Evolutionary conservation across 2,329 filamentous ascomycete genomes (phyloP).

Genomic region (Fusarium continuum): DNA sequence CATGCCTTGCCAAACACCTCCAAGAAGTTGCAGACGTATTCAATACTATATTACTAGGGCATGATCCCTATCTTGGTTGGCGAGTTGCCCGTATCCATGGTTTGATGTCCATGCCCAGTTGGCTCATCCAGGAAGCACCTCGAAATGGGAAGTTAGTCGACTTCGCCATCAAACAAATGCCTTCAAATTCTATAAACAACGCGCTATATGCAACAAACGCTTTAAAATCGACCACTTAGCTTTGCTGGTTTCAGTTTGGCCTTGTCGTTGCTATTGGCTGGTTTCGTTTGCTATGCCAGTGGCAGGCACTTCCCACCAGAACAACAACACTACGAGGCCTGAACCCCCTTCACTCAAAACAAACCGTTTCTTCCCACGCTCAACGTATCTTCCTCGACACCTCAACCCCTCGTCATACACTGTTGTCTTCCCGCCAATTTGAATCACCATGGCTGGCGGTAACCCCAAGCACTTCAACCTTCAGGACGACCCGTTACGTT

Average conservation of each 20-base stretch:
- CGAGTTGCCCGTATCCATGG: neutral
- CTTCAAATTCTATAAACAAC: too few species aligned
- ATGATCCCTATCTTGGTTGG: too few species aligned
- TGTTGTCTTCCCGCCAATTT: neutral
- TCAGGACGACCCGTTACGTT: conserved; percentile 49
- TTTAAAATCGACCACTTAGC: neutral
- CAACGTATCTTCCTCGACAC: neutral
- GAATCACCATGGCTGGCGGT: conserved; percentile 46
- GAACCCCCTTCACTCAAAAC: neutral
- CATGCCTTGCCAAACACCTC: neutral
- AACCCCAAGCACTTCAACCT: conserved; percentile 55
- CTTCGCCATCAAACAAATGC: neutral
- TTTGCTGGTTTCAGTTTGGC: neutral
- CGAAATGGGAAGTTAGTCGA: neutral
- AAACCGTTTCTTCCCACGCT: neutral
- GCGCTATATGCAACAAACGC: neutral
- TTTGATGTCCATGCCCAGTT: neutral
- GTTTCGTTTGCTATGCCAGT: conserved; percentile 15
- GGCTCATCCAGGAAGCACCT: neutral
- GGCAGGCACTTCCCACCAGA: neutral
- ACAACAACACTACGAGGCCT: neutral
- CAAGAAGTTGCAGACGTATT: neutral
- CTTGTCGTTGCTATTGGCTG: neutral
- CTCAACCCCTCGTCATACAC: neutral
- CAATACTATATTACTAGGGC: too few species aligned